These are phyloP conservation scores for Vitis labrusca DNA, from an alignment of 164 flowering plant species.

Conservation along the genomic window DNA sequence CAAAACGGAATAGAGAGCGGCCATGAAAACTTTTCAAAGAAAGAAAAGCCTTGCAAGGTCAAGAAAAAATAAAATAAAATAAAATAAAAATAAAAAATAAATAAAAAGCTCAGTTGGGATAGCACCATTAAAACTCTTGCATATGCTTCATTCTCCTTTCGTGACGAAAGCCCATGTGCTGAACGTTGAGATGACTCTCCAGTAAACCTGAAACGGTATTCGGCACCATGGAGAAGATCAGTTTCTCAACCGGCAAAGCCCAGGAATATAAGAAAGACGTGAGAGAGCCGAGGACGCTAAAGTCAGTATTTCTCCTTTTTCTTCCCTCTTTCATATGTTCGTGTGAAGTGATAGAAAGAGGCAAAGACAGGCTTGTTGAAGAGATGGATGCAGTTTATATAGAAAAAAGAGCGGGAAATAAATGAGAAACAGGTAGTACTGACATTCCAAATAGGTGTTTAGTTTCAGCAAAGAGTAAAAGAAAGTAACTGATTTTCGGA, in stretches of 20 bases:
- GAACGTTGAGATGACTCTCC: neutral
- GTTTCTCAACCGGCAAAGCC: neutral
- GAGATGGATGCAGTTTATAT: constrained; percentile 18
- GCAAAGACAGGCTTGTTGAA: neutral
- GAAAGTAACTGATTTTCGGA: constrained; percentile 4
- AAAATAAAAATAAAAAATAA: constrained; percentile 2
- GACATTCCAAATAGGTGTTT: constrained; percentile 34
- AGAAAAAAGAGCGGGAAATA: constrained; percentile 13
- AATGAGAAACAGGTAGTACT: constrained; percentile 18
- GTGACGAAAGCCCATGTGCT: neutral
- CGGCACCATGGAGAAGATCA: neutral
- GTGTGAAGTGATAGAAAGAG: constrained; percentile 16
- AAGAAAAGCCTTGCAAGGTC: constrained; percentile 59
- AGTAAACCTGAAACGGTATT: too few relatives aligned
- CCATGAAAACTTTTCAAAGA: neutral
- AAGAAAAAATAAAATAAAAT: constrained; percentile 43
- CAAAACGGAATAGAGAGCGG: constrained; percentile 7
- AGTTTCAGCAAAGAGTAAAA: constrained; percentile 8
- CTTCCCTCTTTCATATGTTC: neutral
- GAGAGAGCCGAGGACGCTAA: neutral
- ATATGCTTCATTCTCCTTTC: constrained; percentile 4
- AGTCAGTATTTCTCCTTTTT: too few relatives aligned
- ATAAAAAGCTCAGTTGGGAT: constrained; percentile 30
- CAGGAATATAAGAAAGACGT: constrained; percentile 8
- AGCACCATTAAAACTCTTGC: constrained; percentile 16